Evolutionary conservation across 495 filamentous ascomycete species (phyloP), one percentile per base, ranked within the genome.

Genomic region (Trichodelitschia bisporula): DNA sequence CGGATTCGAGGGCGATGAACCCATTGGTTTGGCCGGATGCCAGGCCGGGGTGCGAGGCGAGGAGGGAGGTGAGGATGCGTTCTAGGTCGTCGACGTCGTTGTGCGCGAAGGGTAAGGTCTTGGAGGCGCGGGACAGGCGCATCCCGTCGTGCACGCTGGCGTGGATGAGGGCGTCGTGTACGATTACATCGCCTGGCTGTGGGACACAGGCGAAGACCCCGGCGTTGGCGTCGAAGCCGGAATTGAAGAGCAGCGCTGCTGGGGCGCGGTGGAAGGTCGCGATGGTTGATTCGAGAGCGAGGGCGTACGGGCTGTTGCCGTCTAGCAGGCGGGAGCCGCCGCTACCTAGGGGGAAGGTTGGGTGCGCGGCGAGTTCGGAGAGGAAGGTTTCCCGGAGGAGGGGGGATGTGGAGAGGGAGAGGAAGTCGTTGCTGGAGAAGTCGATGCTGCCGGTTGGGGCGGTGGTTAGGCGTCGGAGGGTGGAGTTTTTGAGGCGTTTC

Each of bases 131-230:
- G 12, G 62, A 69, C 13, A 71, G 36, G n/a, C 64, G 49, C 71
- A 84, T 79, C 0, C 77, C 77, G 25, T 80, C 76, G 32, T 74
- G 72, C 0, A 70, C 61, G 42, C 72, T 78, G 1, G 77, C 77
- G 41, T 84, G 77, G 13, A 83, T 65, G 19, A 69, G 48, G 44
- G 70, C 71, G 45, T 86, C 77, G 40, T 72, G 72, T 3, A 83
- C 36, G 5, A 86, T 57, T 3, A 64, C 44, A 51, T 86, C 77
- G 3, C 66, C 70, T 0, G 54, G 55, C 30, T 74, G 73, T 3
- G 77, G 74, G 9, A 80, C 49, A 33, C 58, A 68, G 3, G 61
- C 51, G 15, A 76, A 66, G 2, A 82, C 54, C 2, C 69, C 76
- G 0, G 64, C 55, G 43, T 82, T 83, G 10, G 75, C 77, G 40